These are phyloP conservation scores for Polytrichum formosum DNA, from an alignment of 225 moss, liverwort and hornwort species.

Conservation along the genomic window DNA sequence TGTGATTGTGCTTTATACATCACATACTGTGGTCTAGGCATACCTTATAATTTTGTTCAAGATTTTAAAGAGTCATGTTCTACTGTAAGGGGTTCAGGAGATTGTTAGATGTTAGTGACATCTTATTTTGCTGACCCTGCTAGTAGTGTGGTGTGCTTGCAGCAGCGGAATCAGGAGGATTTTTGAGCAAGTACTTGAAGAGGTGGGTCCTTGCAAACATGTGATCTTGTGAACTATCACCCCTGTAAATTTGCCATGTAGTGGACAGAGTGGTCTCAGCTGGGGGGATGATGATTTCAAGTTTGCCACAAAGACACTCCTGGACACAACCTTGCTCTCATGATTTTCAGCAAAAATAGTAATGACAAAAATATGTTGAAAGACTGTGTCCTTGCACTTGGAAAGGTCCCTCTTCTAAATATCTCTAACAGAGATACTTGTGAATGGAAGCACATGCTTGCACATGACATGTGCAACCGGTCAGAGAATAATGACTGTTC, in stretches of 20 bases:
- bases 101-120: neutral
- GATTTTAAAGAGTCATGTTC: neutral
- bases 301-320: no score
- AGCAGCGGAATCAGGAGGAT: slow-evolving; percentile 42
- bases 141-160: slow-evolving; percentile 9
- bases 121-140: neutral
- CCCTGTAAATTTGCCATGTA: no score
- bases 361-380: neutral
- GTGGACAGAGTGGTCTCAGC: no score
- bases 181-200: slow-evolving; percentile 58
- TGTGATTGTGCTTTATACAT: no score
- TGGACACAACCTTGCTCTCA: slow-evolving; percentile 1
- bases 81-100: neutral
- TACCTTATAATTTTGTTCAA: neutral
- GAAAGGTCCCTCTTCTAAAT: neutral
- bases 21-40: no score
- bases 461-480: no score
- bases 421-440: neutral
- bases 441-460: no score
- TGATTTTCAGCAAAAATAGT: neutral
- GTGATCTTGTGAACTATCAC: slow-evolving; percentile 24
- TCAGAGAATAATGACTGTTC: no score
- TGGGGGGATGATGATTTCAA: no score
- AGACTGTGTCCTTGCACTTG: neutral
- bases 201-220: slow-evolving; percentile 69